Base-by-base conservation (phyloP, 164 flowering plant genomes). In the Chloranthus sessilifolius region DNA sequence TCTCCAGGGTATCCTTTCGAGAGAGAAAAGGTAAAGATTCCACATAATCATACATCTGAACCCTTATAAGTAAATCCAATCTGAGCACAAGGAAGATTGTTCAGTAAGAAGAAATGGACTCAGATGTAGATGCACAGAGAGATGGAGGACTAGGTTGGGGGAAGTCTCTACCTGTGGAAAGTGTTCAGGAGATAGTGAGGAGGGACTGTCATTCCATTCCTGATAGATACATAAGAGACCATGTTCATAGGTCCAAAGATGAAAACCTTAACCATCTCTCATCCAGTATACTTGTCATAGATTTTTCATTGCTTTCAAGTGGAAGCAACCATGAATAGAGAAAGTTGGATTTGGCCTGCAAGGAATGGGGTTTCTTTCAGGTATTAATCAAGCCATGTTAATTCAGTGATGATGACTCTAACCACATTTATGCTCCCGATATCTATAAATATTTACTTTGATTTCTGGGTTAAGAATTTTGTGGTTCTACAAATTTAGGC, bases 321-420 rank as follows among this genome's bases (percentile, higher is more conserved):
- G 43, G 55, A 12, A 27, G 58, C 5, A 55, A 65, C 16, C 53
- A 51, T 15, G 70, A 61, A 44, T 47, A 6, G 23, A 58, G 21
- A 28, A 57, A 53, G 43, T 42, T 60, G 8, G 55, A 64, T 45
- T 17, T 25, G 10, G 69, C 66, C 53, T 64, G 63, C 66, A 53
- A 23, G 26, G 50, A 61, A 12, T 69, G 69, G 73, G 66, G 69
- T 14, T 64, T 69, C 54, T 64, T 64, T 37, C 57, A 50, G 57
- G 59, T 67, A 47, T 16, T 15, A 9, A 27, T 9, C 43, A n/a
- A n/a, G n/a, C n/a, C n/a, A n/a, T n/a, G n/a, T n/a, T n/a, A n/a
- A n/a, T n/a, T 21, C 28, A 37, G 2, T 37, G 19, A n/a, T n/a
- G n/a, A n/a, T n/a, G n/a, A n/a, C n/a, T n/a, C n/a, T n/a, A 37